Evolutionary conservation across 164 flowering plant genomes (phyloP), one percentile per base, ranked within the genome.

Genomic region (Vitis amurensis): DNA sequence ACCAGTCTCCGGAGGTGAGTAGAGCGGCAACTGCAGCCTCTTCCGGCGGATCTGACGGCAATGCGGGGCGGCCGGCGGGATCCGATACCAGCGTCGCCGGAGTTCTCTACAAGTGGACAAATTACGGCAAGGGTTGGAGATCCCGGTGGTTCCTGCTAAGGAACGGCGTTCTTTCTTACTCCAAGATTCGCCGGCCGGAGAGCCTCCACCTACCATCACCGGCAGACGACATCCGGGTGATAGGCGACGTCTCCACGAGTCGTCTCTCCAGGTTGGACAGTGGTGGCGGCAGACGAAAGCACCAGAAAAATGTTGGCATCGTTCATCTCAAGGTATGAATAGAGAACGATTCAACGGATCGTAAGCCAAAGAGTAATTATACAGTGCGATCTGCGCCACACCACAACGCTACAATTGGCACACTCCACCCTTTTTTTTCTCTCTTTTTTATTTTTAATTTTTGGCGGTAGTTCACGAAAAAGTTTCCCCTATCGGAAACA

Each of bases 101-200:
- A 37, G 83, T 89, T 7, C 76, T 94, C 8, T 80, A 89, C 79
- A 94, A 94, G 80, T 94, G 98, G 98, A 91, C 97, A 17, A 94
- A 94, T 83, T 94, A 86, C 84, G 83, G 91, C 12, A 94, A 92
- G 75, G 98, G 98, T 3, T 94, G 98, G 98, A 88, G 97, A 85
- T 88, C 91, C 61, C 75, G 98, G 61, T 94, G 97, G 97, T 94
- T 94, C 64, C 44, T 81, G 9, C 79, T 92, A 53, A 74, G 82
- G 37, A 83, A 87, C 67, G 97, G 95, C 11, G 86, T 88, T 16
- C 71, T 94, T 0, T 89, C 98, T 11, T 94, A 94, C 73, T 85
- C 92, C 30, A 92, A 89, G 84, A 81, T 82, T 64, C 89, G 79
- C 30, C 77, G 83, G 30, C 80, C 87, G 51, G 89, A 87, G 61